Base-by-base conservation (phyloP, 2,329 filamentous ascomycete genomes). In the Cladosporium sp. region DNA sequence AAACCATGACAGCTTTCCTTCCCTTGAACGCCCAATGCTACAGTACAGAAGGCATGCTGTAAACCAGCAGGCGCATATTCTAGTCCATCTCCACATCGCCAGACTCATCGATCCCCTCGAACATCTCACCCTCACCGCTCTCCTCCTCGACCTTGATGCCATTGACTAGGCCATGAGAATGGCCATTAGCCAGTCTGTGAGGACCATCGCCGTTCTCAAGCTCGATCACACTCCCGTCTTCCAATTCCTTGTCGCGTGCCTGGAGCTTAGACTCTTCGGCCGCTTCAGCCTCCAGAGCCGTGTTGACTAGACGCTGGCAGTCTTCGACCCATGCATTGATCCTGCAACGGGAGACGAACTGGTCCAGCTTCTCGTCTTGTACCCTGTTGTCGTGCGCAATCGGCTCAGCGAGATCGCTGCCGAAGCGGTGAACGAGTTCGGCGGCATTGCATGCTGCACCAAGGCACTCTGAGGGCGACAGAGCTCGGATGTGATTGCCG, bases 341-440 rank as follows among this genome's bases (percentile, higher is more conserved):
- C 35, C 83, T 78, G 54, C 82, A 66, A 84, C 84, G 48, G 11
- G 48, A 37, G 33, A 50, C 38, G 9, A 32, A 40, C 52, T 86
- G 80, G 16, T 93, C 75, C 64, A 96, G 74, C 9, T 79, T 66
- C 55, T 79, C 77, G 63, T 92, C 86, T 70, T 95, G 90, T 53
- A 77, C 77, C 53, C 80, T 75, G 72, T 93, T 86, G 54, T 89
- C 87, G 22, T 83, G 80, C 28, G 85, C 72, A 54, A 95, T 78
- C 53, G 83, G 84, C 53, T 82, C 76, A 54, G 83, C 79, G 61
- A 87, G 79, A 41, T 81, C 78, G 40, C 83, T 79, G 54, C 67
- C 61, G 54, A 75, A 76, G 4, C 81, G 74, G 22, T 67, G 18
- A 18, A 22, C 40, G 40, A 50, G 16, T 31, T 50, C 48, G 14